A percentile compares a stretch with the other conserved stretches of the same genome.
Evolutionary conservation across 2,329 filamentous ascomycete genomes (phyloP).

Genomic region (Ceratocystis cacaofunesta): DNA sequence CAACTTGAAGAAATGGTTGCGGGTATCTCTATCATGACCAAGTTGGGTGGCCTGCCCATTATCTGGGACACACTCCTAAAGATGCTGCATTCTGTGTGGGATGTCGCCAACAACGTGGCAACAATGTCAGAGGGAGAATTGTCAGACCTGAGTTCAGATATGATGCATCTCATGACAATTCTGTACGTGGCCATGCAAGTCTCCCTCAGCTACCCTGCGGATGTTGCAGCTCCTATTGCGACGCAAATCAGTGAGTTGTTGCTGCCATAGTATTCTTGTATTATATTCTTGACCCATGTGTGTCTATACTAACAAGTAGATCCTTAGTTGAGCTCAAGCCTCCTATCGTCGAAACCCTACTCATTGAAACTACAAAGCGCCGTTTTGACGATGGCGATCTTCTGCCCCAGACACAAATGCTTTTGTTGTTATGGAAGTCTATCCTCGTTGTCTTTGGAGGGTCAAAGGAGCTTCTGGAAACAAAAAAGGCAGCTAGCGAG

Average conservation of each 20-base stretch:
- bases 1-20: slow-evolving; percentile 46
- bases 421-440: slow-evolving; percentile 84
- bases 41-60: slow-evolving; percentile 25
- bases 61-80: slow-evolving; percentile 39
- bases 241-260: slow-evolving; percentile 35
- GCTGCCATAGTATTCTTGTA: background rate
- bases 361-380: slow-evolving; percentile 51
- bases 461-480: slow-evolving; percentile 52
- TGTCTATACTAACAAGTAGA: slow-evolving; percentile 18
- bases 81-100: slow-evolving; percentile 34
- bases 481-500: slow-evolving; percentile 59
- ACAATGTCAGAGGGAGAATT: slow-evolving; percentile 13
- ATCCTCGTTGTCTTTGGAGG: slow-evolving; percentile 77
- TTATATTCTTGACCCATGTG: no score
- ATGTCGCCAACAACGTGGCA: slow-evolving; percentile 22
- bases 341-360: slow-evolving; percentile 54
- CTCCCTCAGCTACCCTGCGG: slow-evolving; percentile 34
- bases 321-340: slow-evolving; percentile 43
- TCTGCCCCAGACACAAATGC: slow-evolving; percentile 52
- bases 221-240: slow-evolving; percentile 33
- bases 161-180: slow-evolving; percentile 48
- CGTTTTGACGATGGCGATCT: slow-evolving; percentile 56
- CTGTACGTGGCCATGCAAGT: slow-evolving; percentile 47
- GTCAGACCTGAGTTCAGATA: slow-evolving; percentile 42
- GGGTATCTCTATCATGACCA: slow-evolving; percentile 36